Conservation (phyloP, 225 moss, liverwort and hornwort species). For the Pleurozium schreberi region DNA sequence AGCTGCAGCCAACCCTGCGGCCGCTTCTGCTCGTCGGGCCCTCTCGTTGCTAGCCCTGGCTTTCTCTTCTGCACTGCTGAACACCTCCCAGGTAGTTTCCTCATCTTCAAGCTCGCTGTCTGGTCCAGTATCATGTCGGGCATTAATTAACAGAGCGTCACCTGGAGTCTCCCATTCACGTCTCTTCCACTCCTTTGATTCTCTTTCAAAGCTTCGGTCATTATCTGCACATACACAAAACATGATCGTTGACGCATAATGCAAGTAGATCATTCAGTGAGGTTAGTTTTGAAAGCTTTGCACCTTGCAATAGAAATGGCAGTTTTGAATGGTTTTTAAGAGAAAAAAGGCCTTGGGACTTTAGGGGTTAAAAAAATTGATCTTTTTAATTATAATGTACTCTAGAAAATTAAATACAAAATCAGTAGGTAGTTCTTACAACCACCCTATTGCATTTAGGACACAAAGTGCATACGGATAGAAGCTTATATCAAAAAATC, state of each 20-base stretch:
- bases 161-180: conserved; percentile 74
- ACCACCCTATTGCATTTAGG: too few relatives aligned
- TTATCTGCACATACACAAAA: conserved; percentile 42
- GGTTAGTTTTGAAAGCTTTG: too few relatives aligned
- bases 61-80: conserved; percentile 85
- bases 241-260: background rate
- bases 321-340: too few relatives aligned
- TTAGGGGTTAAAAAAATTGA: too few relatives aligned
- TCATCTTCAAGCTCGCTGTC: conserved; percentile 76
- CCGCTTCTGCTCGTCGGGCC: conserved; percentile 89
- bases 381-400: too few relatives aligned
- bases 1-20: conserved; percentile 94
- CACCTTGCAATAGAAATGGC: too few relatives aligned
- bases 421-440: too few relatives aligned
- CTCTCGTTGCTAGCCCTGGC: conserved; percentile 83
- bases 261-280: background rate
- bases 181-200: conserved; percentile 90
- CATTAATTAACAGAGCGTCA: conserved; percentile 34
- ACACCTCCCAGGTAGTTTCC: conserved; percentile 67
- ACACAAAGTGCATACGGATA: too few relatives aligned
- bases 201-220: conserved; percentile 61
- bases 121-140: conserved; percentile 56
- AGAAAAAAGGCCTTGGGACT: too few relatives aligned
- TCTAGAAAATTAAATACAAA: too few relatives aligned
- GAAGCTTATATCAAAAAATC: too few relatives aligned